Percentiles rank a stretch among this genome's conserved stretches.
phyloP scores from a whole-genome alignment of 2,329 filamentous ascomycete species.

The Emergomyces orientalis region DNA sequence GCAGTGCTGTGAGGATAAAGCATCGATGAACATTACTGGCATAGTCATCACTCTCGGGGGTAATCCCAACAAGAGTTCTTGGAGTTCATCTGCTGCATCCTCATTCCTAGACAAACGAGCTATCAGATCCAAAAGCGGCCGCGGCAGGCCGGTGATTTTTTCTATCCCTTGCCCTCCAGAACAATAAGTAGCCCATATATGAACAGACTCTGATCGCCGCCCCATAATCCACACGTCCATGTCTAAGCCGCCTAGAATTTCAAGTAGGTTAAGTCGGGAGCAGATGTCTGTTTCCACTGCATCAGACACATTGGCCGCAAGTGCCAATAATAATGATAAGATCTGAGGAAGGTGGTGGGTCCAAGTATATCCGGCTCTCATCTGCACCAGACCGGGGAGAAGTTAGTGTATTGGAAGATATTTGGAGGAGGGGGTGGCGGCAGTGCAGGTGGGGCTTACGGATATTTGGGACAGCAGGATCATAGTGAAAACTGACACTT shows the following conservation, averaged over 20 bases:
- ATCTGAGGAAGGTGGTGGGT: not conserved
- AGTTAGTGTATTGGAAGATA: constrained; percentile 1
- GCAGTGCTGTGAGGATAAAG: not conserved
- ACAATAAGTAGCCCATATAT: not conserved
- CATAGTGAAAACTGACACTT: constrained; percentile 1
- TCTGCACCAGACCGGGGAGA: not conserved
- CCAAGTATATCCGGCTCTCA: constrained; percentile 1
- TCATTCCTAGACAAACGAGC: not conserved
- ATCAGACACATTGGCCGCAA: not conserved
- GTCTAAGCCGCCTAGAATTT: not conserved
- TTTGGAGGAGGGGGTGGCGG: not conserved
- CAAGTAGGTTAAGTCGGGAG: not conserved
- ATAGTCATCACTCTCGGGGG: not conserved
- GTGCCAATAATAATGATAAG: not conserved
- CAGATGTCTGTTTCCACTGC: not conserved
- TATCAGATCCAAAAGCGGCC: not conserved
- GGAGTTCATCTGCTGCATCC: not conserved
- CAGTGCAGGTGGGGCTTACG: not conserved
- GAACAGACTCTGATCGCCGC: not conserved
- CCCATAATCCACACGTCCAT: constrained; percentile 1
- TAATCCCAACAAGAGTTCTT: not conserved
- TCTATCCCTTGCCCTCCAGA: not conserved
- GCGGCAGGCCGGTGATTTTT: not conserved
- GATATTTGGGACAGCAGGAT: not conserved
- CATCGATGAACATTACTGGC: constrained; percentile 1